Evolutionary conservation across 345 rosid species (phyloP).

Genomic region (Dovyalis caffra): DNA sequence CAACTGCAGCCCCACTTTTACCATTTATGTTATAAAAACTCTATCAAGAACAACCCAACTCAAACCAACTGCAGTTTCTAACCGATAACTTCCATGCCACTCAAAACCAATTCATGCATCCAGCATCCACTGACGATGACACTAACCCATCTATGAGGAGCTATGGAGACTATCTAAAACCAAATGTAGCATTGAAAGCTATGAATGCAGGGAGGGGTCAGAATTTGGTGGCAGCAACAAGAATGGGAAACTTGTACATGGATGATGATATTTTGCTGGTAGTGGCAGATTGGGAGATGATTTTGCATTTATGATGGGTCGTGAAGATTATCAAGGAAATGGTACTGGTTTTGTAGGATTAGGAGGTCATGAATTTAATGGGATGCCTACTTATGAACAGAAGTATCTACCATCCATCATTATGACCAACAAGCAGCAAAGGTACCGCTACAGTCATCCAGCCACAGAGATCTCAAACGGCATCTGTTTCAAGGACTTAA

Average conservation of each 20-base stretch:
- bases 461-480: slow-evolving; percentile 7
- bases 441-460: slow-evolving; percentile 21
- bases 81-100: slow-evolving; percentile 7
- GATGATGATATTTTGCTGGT: slow-evolving; percentile 9
- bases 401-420: slow-evolving; percentile 17
- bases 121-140: slow-evolving; percentile 21
- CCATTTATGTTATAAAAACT: no score
- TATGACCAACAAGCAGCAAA: slow-evolving; percentile 12
- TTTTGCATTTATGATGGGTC: slow-evolving; percentile 4
- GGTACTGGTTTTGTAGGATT: slow-evolving; percentile 15
- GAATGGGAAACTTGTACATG: slow-evolving; percentile 5
- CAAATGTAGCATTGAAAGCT: slow-evolving; percentile 5
- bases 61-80: slow-evolving; percentile 11
- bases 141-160: slow-evolving; percentile 8
- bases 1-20: no score
- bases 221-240: slow-evolving; percentile 7
- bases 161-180: slow-evolving; percentile 15
- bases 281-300: slow-evolving; percentile 4
- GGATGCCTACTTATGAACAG: slow-evolving; percentile 16
- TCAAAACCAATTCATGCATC: slow-evolving; percentile 23
- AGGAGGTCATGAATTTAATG: slow-evolving; percentile 10
- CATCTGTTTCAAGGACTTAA: no score
- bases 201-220: not conserved
- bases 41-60: slow-evolving; percentile 16
- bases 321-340: slow-evolving; percentile 13